phyloP scores from a whole-genome alignment of 2,329 filamentous ascomycete genomes.

The Penicillium sp. region DNA sequence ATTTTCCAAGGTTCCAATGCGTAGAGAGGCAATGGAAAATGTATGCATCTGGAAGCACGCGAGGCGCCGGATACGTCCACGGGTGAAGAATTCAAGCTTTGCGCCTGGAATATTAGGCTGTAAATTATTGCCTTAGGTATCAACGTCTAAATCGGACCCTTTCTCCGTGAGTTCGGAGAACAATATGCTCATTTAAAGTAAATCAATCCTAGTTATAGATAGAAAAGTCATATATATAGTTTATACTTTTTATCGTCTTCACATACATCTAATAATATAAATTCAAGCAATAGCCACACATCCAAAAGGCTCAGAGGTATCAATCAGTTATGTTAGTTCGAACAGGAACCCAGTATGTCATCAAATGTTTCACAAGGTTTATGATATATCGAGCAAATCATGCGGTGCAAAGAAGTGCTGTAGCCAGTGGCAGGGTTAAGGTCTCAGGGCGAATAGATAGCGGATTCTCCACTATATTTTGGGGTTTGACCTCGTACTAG shows the following conservation, averaged over 20 bases:
- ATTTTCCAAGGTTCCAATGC: neutral
- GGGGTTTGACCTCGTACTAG: neutral
- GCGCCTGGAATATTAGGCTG: neutral
- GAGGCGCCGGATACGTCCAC: neutral
- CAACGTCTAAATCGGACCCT: neutral
- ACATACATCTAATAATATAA: neutral
- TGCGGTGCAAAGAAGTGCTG: neutral
- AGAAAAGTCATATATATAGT: too few species aligned
- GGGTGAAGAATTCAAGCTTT: neutral
- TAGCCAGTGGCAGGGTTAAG: neutral
- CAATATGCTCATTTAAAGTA: too few species aligned
- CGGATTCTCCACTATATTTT: neutral
- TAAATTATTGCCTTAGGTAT: neutral
- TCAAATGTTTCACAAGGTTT: neutral
- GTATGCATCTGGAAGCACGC: slow-evolving; percentile 1
- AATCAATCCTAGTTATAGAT: too few species aligned
- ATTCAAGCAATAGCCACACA: neutral
- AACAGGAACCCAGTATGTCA: neutral
- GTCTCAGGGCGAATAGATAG: neutral
- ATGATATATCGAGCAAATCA: neutral
- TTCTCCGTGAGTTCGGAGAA: neutral
- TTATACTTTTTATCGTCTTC: neutral
- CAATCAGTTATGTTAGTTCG: neutral
- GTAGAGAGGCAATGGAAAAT: neutral
- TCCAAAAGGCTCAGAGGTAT: neutral